These are phyloP conservation scores for Papiliotrema nemorosa DNA, from an alignment of 1,284 basidiomycete species.

Conservation along the genomic window DNA sequence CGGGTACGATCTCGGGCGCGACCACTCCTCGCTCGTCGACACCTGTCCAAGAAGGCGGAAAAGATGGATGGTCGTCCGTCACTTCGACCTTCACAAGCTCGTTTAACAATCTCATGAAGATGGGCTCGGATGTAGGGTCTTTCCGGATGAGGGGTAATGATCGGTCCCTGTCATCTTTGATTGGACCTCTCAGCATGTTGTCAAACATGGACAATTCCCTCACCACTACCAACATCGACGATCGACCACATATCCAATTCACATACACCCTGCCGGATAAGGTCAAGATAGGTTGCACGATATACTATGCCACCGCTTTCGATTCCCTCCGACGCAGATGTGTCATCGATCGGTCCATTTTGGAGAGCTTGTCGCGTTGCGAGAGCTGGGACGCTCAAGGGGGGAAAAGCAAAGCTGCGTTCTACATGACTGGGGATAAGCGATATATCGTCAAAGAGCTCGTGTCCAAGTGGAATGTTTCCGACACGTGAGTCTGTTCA, in stretches of 20 bases:
- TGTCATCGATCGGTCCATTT: conserved; percentile 61
- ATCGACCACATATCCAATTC: conserved; percentile 72
- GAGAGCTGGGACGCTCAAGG: conserved; percentile 64
- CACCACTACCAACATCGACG: conserved; percentile 51
- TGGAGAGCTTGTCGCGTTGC: conserved; percentile 61
- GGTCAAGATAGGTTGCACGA: conserved; percentile 69
- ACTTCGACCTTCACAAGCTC: conserved; percentile 34
- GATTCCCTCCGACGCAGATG: conserved; percentile 62
- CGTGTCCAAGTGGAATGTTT: conserved; percentile 77
- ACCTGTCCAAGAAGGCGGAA: not conserved
- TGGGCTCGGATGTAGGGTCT: conserved; percentile 27
- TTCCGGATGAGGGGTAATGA: conserved; percentile 21
- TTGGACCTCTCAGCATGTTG: conserved; percentile 21
- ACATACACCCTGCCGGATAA: conserved; percentile 69
- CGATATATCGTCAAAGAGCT: conserved; percentile 75
- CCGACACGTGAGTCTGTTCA: conserved; percentile 61
- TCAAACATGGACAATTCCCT: conserved; percentile 24
- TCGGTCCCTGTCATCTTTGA: conserved; percentile 26
- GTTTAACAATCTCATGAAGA: conserved; percentile 29
- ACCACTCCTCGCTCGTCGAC: not conserved
- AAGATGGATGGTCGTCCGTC: conserved; percentile 35
- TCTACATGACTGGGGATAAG: conserved; percentile 72
- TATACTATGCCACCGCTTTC: conserved; percentile 74
- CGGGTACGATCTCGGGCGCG: not conserved
- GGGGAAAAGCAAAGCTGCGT: conserved; percentile 58